A percentile compares a stretch with the other conserved stretches of the same genome.
Evolutionary conservation across 495 filamentous ascomycete species (phyloP).

Genomic region (Hyphodiscus hymeniophilus): DNA sequence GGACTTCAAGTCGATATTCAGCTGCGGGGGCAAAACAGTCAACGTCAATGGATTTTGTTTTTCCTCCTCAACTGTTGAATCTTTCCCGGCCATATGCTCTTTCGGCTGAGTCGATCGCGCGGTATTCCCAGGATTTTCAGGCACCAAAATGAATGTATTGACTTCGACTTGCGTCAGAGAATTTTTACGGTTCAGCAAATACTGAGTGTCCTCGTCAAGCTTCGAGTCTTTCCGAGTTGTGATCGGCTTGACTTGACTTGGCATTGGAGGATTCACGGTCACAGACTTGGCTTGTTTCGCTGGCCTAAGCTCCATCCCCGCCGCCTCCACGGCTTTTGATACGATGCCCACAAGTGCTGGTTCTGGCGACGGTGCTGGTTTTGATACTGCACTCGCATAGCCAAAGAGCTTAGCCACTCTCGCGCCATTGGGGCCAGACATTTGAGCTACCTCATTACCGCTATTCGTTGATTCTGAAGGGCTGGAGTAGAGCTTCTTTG

Average conservation of each 20-base stretch:
- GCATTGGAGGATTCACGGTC: no score
- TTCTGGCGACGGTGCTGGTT: background rate
- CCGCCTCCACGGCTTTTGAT: background rate
- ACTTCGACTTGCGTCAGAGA: no score
- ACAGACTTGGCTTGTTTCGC: background rate
- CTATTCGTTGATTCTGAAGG: background rate
- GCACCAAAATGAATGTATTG: no score
- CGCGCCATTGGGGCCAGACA: slow-evolving; percentile 2
- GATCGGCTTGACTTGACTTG: no score
- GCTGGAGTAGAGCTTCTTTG: slow-evolving; percentile 1
- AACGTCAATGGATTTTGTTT: no score
- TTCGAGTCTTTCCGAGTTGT: background rate
- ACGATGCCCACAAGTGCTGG: background rate
- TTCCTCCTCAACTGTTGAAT: no score
- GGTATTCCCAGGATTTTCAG: no score
- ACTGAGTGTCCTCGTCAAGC: background rate
- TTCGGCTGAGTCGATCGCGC: no score
- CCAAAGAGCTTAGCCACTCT: slow-evolving; percentile 7
- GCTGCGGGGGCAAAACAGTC: no score
- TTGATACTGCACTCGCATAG: background rate
- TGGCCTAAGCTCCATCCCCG: background rate
- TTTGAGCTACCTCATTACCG: background rate
- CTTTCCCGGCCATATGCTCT: no score
- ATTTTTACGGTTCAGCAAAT: background rate
- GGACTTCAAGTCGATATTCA: no score